A percentile compares a stretch with the other conserved stretches of the same genome.
phyloP scores from a whole-genome alignment of 139 green algal species.

The Volvox reticuliferus region DNA sequence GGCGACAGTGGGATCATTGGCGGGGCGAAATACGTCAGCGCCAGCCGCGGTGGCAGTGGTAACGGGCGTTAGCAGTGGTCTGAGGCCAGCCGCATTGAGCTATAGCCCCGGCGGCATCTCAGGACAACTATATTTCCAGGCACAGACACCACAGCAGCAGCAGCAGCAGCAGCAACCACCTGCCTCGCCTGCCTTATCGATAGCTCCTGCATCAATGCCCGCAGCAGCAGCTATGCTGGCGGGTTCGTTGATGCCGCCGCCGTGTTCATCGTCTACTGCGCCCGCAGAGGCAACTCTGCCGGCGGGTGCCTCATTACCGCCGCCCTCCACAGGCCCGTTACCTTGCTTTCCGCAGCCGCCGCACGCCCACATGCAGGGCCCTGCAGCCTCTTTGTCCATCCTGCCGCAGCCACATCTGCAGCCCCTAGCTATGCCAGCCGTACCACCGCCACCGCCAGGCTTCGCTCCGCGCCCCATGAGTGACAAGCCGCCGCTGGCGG shows the following conservation, averaged over 20 bases:
- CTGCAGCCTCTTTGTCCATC: not conserved
- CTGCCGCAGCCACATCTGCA: not conserved
- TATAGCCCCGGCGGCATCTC: constrained; percentile 8
- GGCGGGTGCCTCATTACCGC: too few relatives aligned
- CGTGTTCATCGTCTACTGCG: too few relatives aligned
- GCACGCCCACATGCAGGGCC: not conserved
- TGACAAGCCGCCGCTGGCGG: not conserved
- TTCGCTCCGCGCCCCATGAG: not conserved
- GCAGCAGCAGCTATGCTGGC: not conserved
- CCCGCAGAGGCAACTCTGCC: not conserved
- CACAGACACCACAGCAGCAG: not conserved
- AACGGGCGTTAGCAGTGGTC: not conserved
- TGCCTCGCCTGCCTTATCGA: not conserved
- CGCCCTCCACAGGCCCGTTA: not conserved
- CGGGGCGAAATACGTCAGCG: not conserved
- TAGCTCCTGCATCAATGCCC: not conserved
- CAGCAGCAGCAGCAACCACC: not conserved
- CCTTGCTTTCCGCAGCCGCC: not conserved
- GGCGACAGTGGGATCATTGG: not conserved
- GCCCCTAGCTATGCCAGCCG: not conserved
- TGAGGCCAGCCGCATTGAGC: constrained; percentile 7
- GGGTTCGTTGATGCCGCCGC: not conserved
- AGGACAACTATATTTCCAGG: too few relatives aligned
- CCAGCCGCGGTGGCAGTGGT: not conserved
- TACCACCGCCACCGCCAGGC: constrained; percentile 7